These are phyloP conservation scores for Hypoxylon lienhwacheense DNA, from an alignment of 495 filamentous ascomycete species.

Conservation along the genomic window DNA sequence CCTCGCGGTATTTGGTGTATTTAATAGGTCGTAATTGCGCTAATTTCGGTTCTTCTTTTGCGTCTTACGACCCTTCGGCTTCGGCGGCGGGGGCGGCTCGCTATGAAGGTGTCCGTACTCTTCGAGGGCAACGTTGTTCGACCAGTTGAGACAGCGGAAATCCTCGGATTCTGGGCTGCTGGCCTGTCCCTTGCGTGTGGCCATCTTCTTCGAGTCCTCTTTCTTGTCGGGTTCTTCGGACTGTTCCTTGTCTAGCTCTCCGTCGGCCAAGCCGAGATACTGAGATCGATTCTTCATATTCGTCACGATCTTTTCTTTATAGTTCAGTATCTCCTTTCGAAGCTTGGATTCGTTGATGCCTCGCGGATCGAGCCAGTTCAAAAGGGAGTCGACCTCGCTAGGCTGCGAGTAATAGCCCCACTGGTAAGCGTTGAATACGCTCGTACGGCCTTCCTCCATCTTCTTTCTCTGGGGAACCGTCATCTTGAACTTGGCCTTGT, in stretches of 20 bases:
- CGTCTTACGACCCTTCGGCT: slow-evolving; percentile 35
- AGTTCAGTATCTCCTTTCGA: slow-evolving; percentile 77
- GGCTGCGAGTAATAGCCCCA: slow-evolving; percentile 92
- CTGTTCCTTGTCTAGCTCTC: slow-evolving; percentile 54
- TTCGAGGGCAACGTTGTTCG: slow-evolving; percentile 72
- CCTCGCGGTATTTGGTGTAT: no score
- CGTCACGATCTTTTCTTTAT: slow-evolving; percentile 72
- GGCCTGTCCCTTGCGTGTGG: slow-evolving; percentile 68
- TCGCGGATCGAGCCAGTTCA: slow-evolving; percentile 84
- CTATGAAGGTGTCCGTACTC: slow-evolving; percentile 83
- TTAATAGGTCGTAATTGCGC: no score
- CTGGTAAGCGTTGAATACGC: slow-evolving; percentile 73
- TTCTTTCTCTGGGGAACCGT: slow-evolving; percentile 84
- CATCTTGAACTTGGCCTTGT: slow-evolving; percentile 68
- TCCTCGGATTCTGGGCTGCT: slow-evolving; percentile 52
- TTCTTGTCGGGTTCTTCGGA: slow-evolving; percentile 54
- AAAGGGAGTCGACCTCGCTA: slow-evolving; percentile 70
- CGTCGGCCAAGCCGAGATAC: slow-evolving; percentile 59
- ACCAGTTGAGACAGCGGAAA: slow-evolving; percentile 80
- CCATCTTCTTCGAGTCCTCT: slow-evolving; percentile 62
- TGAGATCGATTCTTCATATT: slow-evolving; percentile 78
- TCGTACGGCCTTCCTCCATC: slow-evolving; percentile 80
- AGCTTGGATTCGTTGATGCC: slow-evolving; percentile 83
- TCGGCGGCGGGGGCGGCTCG: slow-evolving; percentile 66
- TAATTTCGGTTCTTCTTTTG: slow-evolving; percentile 24